Base-by-base conservation (phyloP, 306 rosid genomes). In the Vigna nakashimae region DNA sequence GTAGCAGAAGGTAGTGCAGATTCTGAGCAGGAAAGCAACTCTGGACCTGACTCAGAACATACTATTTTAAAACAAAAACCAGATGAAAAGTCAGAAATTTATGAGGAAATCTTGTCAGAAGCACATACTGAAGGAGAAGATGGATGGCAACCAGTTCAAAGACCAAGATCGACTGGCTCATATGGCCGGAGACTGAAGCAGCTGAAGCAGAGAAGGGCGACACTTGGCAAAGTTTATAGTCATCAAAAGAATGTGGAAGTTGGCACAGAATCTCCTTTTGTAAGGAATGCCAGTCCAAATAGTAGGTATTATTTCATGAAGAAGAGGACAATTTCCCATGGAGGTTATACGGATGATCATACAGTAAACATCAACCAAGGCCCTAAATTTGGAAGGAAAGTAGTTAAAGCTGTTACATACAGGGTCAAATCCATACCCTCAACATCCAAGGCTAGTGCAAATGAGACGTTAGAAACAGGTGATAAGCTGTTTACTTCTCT, bases 111-210 rank as follows among this genome's bases (percentile, higher is more conserved):
- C 56, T 77, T 82, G 87, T 84, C 96, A n/a, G 97, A 91, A 82
- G 85, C 69, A 55, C 91, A 83, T 30, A 87, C 80, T 46, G 99
- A 95, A 79, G 97, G 92, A 64, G 98, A 92, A 36, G 96, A 89
- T 45, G 98, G 97, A 73, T 95, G 99, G 99, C 98, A 91, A 85
- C 86, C 99, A 20, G 99, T 92, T 85, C 99, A 95, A 88, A 84
- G 98, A 71, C 98, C 98, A 71, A 91, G 98, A 88, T 91, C 97
- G 67, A 91, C 84, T 58, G 91, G 93, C 57, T 90, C 91, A 79
- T 81, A 85, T 84, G 91, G 93, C 46, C 89, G 90, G 70, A 88
- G 91, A 60, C 64, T 88, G 67, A 95, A 86, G 89, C 99, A 95
- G 85, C 64, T 88, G 67, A 95, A 86, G 89, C 99, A 95, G 85